Conservation (phyloP, 2,329 filamentous ascomycete species). For the Pyricularia grisea region DNA sequence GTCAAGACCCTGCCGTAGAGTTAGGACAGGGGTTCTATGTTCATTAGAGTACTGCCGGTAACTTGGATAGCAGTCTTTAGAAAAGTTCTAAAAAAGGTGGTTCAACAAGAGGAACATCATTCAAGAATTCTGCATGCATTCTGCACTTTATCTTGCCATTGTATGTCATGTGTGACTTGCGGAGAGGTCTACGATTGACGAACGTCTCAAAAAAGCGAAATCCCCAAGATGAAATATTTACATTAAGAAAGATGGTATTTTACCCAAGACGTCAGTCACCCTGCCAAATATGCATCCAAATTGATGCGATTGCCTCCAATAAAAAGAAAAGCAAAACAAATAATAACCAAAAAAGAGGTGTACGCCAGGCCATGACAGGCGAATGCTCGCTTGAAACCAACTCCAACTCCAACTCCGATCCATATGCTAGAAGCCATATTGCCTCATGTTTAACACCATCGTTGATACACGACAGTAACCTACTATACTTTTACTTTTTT, state of each 20-base stretch:
- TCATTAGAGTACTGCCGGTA: neutral
- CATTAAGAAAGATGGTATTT: neutral
- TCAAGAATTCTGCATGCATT: neutral
- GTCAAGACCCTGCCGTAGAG: slow-evolving; percentile 29
- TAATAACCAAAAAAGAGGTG: neutral
- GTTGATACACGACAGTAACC: neutral
- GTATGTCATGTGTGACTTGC: neutral
- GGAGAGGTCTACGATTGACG: neutral
- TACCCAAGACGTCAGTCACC: too few relatives aligned
- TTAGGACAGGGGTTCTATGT: neutral
- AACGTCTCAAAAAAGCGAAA: neutral
- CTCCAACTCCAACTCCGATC: neutral
- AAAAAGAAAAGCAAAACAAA: neutral
- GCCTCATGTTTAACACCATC: neutral
- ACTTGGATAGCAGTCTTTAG: neutral
- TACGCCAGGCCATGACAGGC: neutral
- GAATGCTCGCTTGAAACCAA: neutral
- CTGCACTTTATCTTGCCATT: neutral
- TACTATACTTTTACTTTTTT: neutral
- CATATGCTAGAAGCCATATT: neutral
- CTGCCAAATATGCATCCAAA: neutral
- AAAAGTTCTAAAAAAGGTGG: neutral
- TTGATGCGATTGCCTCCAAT: neutral
- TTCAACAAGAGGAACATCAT: neutral
- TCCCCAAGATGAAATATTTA: neutral